Evolutionary conservation across 2,329 filamentous ascomycete genomes (phyloP).

Genomic region (Fulvia fulva): DNA sequence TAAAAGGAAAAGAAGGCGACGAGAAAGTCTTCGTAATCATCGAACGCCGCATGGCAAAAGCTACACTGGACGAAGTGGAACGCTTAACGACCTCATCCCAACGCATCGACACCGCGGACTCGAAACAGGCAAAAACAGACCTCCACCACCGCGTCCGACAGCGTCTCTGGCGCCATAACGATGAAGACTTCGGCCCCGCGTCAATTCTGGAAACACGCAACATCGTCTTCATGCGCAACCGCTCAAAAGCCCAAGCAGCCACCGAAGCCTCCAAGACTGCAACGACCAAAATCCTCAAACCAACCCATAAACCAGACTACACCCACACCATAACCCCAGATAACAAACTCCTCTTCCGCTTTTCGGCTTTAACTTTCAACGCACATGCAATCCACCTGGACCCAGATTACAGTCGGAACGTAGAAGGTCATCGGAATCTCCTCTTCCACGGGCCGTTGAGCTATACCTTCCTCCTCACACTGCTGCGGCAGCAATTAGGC

Average conservation of each 20-base stretch:
- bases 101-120: conserved; percentile 10
- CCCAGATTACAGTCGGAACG: conserved; percentile 60
- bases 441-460: conserved; percentile 86
- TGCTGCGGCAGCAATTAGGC: conserved; percentile 55
- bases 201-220: conserved; percentile 56
- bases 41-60: conserved; percentile 48
- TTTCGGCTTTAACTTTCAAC: conserved; percentile 88
- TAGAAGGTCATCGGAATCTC: conserved; percentile 70
- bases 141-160: conserved; percentile 36
- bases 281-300: conserved; percentile 39
- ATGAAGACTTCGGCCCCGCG: conserved; percentile 41
- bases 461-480: conserved; percentile 69
- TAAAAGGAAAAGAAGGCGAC: conserved; percentile 48
- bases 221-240: conserved; percentile 60
- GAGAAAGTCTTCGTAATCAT: conserved; percentile 61
- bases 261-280: conserved; percentile 29
- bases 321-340: conserved; percentile 62
- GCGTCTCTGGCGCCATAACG: conserved; percentile 43
- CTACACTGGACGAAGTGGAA: conserved; percentile 29
- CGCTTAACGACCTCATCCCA: conserved; percentile 36
- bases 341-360: conserved; percentile 74
- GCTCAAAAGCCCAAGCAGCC: conserved; percentile 38
- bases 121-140: conserved; percentile 29
- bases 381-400: conserved; percentile 89
- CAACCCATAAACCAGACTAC: conserved; percentile 51